Evolutionary conservation across 805 yeast genomes (phyloP).

Genomic region (Yarrowia phangngaensis): DNA sequence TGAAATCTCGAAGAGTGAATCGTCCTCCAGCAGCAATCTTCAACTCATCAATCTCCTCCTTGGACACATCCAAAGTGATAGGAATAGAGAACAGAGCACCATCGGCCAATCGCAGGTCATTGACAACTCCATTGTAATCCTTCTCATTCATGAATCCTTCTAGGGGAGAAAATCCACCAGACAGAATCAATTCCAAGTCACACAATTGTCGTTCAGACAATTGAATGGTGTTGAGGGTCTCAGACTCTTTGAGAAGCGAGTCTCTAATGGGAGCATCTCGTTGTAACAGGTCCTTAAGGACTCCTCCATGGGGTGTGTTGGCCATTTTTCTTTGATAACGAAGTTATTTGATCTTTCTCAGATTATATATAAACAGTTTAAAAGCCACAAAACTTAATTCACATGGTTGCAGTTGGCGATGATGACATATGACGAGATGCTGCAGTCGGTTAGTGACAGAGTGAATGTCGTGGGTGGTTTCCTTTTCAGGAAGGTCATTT

Average conservation of each 20-base stretch:
- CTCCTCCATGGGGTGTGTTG: conserved; percentile 85
- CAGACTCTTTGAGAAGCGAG: conserved; percentile 57
- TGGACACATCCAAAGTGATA: conserved; percentile 75
- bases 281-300: conserved; percentile 73
- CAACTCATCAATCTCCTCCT: conserved; percentile 45
- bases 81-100: conserved; percentile 92
- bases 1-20: conserved; percentile 71
- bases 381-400: background rate
- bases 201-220: conserved; percentile 87
- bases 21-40: conserved; percentile 53
- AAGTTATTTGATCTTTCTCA: too few species aligned
- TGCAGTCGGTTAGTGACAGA: too few species aligned
- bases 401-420: too few species aligned
- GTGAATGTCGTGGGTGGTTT: too few species aligned
- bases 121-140: conserved; percentile 66
- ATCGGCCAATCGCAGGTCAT: conserved; percentile 61
- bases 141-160: conserved; percentile 65
- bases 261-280: conserved; percentile 67
- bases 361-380: too few species aligned
- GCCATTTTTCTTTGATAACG: conserved; percentile 37
- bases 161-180: conserved; percentile 92
- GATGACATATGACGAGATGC: too few species aligned
- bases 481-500: too few species aligned
- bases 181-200: conserved; percentile 84
- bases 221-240: conserved; percentile 43